Conservation (phyloP, 73 alveolate species). For the Uronychia setigera region DNA sequence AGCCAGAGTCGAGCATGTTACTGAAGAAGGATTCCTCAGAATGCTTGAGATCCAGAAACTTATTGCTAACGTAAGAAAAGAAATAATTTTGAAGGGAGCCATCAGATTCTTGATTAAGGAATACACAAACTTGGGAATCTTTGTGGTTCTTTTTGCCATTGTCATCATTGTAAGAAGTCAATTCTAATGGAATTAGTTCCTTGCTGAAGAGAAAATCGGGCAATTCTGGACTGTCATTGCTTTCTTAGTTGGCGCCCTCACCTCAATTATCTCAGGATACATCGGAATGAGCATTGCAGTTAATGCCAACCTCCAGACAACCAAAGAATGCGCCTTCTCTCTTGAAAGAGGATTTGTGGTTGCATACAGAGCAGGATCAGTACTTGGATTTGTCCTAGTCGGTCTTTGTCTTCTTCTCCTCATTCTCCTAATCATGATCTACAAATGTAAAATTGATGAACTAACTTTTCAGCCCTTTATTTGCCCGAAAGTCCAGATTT, state of each 20-base stretch:
- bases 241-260: conserved; percentile 79
- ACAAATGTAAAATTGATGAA: conserved; percentile 39
- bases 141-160: conserved; percentile 66
- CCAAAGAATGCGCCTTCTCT: conserved; percentile 69
- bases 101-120: conserved; percentile 81
- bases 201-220: conserved; percentile 80
- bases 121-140: conserved; percentile 68
- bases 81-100: conserved; percentile 69
- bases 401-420: conserved; percentile 72
- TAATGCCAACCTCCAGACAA: conserved; percentile 75
- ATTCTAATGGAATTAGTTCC: neutral
- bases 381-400: conserved; percentile 80
- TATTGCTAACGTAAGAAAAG: neutral
- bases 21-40: neutral
- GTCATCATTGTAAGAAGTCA: conserved; percentile 38
- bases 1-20: conserved; percentile 4
- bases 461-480: neutral
- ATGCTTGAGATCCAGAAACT: conserved; percentile 3
- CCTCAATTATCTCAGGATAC: conserved; percentile 80
- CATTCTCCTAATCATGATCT: conserved; percentile 57
- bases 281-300: conserved; percentile 91
- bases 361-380: conserved; percentile 88
- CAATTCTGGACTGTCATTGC: conserved; percentile 82
- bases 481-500: neutral
- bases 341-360: conserved; percentile 75